Evolutionary conservation across 208 protist genomes (phyloP).

Genomic region (Acanthamoeba lugdunensis): DNA sequence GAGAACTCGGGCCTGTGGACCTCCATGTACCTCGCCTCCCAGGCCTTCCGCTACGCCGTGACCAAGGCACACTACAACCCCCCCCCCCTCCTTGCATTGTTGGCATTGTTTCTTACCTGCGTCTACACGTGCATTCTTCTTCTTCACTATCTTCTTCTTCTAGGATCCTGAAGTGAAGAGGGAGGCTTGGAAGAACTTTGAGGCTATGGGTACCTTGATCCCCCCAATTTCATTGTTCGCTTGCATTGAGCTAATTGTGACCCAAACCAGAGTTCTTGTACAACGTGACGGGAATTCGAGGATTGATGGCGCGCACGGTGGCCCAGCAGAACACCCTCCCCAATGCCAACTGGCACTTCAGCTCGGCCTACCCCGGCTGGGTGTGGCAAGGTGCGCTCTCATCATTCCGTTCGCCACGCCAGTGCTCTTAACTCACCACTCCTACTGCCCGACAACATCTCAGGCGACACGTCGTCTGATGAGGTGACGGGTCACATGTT

Average conservation of each 20-base stretch:
- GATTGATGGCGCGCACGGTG: constrained; percentile 71
- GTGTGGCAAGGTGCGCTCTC: constrained; percentile 32
- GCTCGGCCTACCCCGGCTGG: constrained; percentile 70
- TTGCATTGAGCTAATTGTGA: background rate
- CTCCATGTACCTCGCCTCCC: constrained; percentile 64
- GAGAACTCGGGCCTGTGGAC: constrained; percentile 79
- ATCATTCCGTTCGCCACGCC: too few relatives aligned
- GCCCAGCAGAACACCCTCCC: constrained; percentile 18
- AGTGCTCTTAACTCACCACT: too few relatives aligned
- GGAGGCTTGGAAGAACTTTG: constrained; percentile 67
- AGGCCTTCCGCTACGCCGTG: constrained; percentile 74
- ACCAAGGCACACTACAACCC: constrained; percentile 1
- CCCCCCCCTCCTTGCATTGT: background rate
- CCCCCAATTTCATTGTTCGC: background rate
- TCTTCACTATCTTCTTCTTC: background rate
- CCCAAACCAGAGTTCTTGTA: constrained; percentile 47
- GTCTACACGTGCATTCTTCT: background rate
- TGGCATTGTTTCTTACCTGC: background rate
- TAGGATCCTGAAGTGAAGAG: constrained; percentile 59
- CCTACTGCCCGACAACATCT: background rate
- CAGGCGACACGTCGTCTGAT: constrained; percentile 73
- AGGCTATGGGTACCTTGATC: constrained; percentile 37
- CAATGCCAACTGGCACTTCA: constrained; percentile 49
- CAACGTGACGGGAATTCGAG: constrained; percentile 60
- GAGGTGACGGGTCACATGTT: constrained; percentile 76